Conservation (phyloP, 208 protist genomes). For the Trichomonas vaginalis region DNA sequence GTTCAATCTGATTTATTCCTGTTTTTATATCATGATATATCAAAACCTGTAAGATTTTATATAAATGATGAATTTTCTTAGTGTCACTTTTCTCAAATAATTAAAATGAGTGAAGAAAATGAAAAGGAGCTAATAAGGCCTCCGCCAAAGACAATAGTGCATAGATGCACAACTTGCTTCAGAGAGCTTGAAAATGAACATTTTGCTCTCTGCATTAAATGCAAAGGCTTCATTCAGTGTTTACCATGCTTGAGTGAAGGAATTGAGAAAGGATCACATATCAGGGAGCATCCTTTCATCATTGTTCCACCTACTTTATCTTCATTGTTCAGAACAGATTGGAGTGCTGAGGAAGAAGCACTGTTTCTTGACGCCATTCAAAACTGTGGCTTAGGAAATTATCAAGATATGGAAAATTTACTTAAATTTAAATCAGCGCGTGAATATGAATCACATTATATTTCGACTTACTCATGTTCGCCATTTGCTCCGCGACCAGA, state of each 20-base stretch:
- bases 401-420: not conserved
- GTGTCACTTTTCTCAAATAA: not conserved
- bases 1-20: no score
- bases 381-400: not conserved
- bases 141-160: not conserved
- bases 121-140: not conserved
- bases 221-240: not conserved
- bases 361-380: not conserved
- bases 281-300: not conserved
- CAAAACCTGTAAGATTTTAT: no score
- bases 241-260: not conserved
- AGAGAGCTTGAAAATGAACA: not conserved
- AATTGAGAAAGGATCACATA: not conserved
- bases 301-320: not conserved
- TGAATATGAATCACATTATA: slow-evolving; percentile 3
- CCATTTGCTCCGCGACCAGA: not conserved
- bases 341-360: not conserved
- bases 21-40: no score
- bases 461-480: not conserved
- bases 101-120: not conserved
- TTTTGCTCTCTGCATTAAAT: not conserved
- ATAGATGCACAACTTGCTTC: not conserved
- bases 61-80: no score
- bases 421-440: not conserved
- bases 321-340: not conserved